Conservation (phyloP, 2,329 filamentous ascomycete genomes). For the Cercospora zeina region DNA sequence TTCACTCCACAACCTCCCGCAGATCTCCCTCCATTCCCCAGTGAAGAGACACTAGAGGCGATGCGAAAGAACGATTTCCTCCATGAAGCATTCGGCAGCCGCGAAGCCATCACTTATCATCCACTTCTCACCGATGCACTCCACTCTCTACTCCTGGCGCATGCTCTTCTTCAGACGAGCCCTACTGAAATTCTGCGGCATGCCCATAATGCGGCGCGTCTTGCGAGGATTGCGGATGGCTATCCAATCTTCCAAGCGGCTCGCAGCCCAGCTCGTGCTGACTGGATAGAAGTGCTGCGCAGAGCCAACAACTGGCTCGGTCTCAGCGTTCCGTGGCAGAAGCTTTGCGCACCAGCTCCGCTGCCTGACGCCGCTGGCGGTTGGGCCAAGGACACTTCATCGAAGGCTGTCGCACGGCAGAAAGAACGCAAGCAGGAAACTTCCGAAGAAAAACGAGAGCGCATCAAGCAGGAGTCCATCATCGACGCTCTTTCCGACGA, state of each 20-base stretch:
- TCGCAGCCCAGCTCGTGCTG: conserved; percentile 68
- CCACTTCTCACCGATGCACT: conserved; percentile 76
- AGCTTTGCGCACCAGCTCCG: conserved; percentile 59
- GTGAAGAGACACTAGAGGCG: conserved; percentile 38
- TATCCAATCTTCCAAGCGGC: conserved; percentile 78
- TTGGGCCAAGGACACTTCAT: conserved; percentile 37
- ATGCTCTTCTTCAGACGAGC: conserved; percentile 77
- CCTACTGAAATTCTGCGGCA: conserved; percentile 75
- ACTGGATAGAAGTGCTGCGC: conserved; percentile 76
- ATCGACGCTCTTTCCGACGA: conserved; percentile 68
- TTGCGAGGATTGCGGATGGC: conserved; percentile 72
- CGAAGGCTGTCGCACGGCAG: conserved; percentile 28
- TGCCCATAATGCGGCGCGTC: conserved; percentile 76
- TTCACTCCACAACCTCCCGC: conserved; percentile 68
- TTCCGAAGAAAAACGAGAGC: conserved; percentile 58
- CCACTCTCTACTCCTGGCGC: conserved; percentile 74
- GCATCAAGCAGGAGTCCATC: conserved; percentile 64
- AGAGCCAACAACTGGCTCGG: conserved; percentile 69
- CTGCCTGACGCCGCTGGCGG: conserved; percentile 43
- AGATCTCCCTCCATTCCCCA: conserved; percentile 67
- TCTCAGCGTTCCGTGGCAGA: conserved; percentile 67
- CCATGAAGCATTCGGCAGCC: conserved; percentile 45
- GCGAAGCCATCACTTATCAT: conserved; percentile 75
- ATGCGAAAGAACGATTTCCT: conserved; percentile 35
- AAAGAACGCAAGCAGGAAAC: conserved; percentile 43